Evolutionary conservation across 768 basidiomycete species (phyloP).

Genomic region (Russula sp.): DNA sequence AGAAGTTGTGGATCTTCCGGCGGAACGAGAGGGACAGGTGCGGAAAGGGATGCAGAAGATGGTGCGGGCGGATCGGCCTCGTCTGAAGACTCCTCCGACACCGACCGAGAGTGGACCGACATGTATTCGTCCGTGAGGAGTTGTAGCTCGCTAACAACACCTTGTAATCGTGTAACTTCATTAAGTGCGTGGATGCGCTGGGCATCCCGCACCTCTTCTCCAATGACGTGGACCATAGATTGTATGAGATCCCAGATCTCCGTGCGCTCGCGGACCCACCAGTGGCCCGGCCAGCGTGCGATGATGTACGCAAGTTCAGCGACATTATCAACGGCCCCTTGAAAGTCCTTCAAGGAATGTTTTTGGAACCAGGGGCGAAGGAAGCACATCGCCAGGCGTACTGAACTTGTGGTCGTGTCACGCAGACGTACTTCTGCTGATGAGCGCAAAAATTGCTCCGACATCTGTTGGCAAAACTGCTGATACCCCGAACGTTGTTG

Average conservation of each 20-base stretch:
- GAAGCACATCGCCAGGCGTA: slow-evolving; percentile 60
- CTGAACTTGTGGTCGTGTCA: slow-evolving; percentile 62
- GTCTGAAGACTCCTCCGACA: slow-evolving; percentile 22
- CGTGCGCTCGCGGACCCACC: slow-evolving; percentile 59
- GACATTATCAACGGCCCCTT: slow-evolving; percentile 35
- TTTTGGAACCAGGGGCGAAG: slow-evolving; percentile 66
- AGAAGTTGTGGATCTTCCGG: slow-evolving; percentile 16
- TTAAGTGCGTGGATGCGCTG: slow-evolving; percentile 37
- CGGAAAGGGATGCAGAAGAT: slow-evolving; percentile 11
- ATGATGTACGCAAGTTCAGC: slow-evolving; percentile 34
- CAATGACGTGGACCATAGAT: slow-evolving; percentile 53
- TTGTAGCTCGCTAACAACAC: slow-evolving; percentile 46
- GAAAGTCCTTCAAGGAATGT: slow-evolving; percentile 38
- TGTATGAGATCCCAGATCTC: slow-evolving; percentile 57
- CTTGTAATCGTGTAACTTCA: slow-evolving; percentile 45
- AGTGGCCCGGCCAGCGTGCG: slow-evolving; percentile 55
- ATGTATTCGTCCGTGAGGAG: slow-evolving; percentile 39
- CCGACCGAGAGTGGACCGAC: slow-evolving; percentile 25
- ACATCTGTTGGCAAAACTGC: slow-evolving; percentile 66
- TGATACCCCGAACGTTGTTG: slow-evolving; percentile 57
- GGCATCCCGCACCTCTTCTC: slow-evolving; percentile 57
- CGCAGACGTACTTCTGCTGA: slow-evolving; percentile 51
- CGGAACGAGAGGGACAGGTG: slow-evolving; percentile 22
- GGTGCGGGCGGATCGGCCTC: slow-evolving; percentile 3
- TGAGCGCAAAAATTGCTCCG: slow-evolving; percentile 52